Base-by-base conservation (phyloP, 2,329 filamentous ascomycete species). In the Pyricularia pennisetigena region DNA sequence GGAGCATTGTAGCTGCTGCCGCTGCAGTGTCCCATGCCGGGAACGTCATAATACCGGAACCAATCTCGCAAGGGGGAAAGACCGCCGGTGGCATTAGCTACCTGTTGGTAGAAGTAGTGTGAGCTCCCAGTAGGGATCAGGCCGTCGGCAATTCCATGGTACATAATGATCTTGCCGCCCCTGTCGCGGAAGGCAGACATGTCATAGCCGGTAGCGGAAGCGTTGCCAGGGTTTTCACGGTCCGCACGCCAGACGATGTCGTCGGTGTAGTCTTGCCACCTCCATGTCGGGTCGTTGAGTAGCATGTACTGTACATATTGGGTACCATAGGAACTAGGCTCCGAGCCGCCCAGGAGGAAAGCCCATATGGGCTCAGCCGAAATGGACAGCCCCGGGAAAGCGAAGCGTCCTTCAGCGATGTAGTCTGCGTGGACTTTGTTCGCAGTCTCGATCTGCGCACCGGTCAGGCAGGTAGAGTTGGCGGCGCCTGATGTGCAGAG, bases 31-130 rank as follows among this genome's bases (percentile, higher is more conserved):
- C 75, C 76, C 81, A 86, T 83, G 0, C 85, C 85, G 0, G 83
- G 83, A n/a, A 87, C 79, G 24, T 76, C 77, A 72, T 86, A 86
- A 71, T 82, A 81, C 0, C 78, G 75, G 74, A 84, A 88, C 73
- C 83, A 83, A 0, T 81, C 81, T 16, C 83, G 80, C 68, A 87
- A 68, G 6, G 69, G 62, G 59, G 65, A n/a, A 63, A 24, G 72
- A 1, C 73, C 74, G 23, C 69, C 68, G 74, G 75, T 77, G 7
- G 70, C 69, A 3, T 71, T 9, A 23, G 73, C 70, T 10, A 74
- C 73, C 26, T 70, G 71, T 54, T 76, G 71, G 71, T 79, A 80
- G 68, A 78, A 79, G 57, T 76, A 64, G n/a, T 75, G 70, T 4
- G 75, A 74, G 24, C 76, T 76, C n/a, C 74, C 72, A 64, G 75